Conservation (phyloP, 2,329 filamentous ascomycete species). For the Colletotrichum sp. region DNA sequence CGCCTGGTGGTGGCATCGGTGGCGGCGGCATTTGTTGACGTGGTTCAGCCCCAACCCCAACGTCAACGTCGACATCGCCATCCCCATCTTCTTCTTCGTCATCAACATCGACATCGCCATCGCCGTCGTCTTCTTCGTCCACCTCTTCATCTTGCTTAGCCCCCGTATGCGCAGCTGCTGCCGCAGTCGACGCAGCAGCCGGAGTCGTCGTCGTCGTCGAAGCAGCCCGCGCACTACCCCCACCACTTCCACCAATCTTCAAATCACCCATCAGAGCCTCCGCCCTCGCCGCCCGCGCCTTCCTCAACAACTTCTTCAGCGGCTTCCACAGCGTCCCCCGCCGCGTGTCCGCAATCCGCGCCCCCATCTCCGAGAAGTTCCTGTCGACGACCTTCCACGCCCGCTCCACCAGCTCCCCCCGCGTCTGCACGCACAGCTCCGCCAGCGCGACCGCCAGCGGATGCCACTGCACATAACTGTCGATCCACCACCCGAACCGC, state of each 20-base stretch:
- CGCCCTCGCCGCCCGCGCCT: slow-evolving; percentile 47
- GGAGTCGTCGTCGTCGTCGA: neutral
- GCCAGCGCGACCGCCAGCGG: slow-evolving; percentile 57
- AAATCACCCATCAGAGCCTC: slow-evolving; percentile 32
- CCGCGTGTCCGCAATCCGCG: slow-evolving; percentile 53
- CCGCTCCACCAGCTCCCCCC: slow-evolving; percentile 48
- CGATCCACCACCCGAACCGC: slow-evolving; percentile 53
- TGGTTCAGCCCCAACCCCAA: neutral
- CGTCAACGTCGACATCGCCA: neutral
- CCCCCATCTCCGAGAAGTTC: slow-evolving; percentile 47
- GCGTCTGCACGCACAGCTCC: slow-evolving; percentile 54
- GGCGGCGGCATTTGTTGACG: neutral
- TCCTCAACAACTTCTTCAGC: slow-evolving; percentile 56
- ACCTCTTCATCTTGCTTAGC: neutral
- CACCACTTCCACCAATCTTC: slow-evolving; percentile 13
- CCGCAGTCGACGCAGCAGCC: neutral
- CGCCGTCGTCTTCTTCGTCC: neutral
- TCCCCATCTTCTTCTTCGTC: neutral
- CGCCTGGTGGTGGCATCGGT: too few relatives aligned
- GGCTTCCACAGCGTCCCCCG: slow-evolving; percentile 59
- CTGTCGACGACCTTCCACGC: slow-evolving; percentile 55
- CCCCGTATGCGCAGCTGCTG: neutral
- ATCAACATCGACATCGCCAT: neutral
- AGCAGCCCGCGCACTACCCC: neutral
- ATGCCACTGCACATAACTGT: slow-evolving; percentile 60